Percentiles rank a stretch among this genome's conserved stretches.
Conservation (phyloP, 2,329 filamentous ascomycete genomes). For the Beauveria medogensis region DNA sequence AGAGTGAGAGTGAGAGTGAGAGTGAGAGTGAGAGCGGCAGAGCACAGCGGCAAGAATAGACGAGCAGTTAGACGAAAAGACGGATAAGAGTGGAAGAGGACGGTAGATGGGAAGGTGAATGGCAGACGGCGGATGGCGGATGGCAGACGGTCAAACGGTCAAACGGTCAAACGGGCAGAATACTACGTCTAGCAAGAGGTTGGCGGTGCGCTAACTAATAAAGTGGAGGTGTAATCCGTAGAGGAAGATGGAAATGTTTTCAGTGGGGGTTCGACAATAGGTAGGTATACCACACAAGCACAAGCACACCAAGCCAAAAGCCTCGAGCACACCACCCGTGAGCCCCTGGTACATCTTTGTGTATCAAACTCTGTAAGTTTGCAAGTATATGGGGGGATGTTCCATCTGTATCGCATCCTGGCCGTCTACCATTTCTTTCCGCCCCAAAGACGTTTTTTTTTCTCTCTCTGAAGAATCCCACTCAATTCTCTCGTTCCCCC, state of each 20-base stretch:
- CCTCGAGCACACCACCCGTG: background rate
- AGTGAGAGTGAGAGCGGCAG: background rate
- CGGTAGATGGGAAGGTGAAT: too few relatives aligned
- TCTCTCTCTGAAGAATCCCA: background rate
- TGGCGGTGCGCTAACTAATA: conserved; percentile 1
- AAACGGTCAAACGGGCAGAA: background rate
- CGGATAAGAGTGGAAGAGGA: background rate
- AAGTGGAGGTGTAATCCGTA: conserved; percentile 4
- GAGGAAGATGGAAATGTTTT: background rate
- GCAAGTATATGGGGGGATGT: too few relatives aligned
- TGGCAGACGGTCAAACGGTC: background rate
- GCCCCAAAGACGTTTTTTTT: background rate
- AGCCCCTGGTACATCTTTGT: too few relatives aligned
- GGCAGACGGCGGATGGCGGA: background rate
- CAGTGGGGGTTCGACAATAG: background rate
- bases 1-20: background rate
- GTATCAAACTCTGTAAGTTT: too few relatives aligned
- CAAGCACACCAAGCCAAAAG: background rate
- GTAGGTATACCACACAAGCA: too few relatives aligned
- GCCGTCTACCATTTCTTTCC: too few relatives aligned
- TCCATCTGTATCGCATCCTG: too few relatives aligned
- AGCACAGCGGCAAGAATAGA: background rate
- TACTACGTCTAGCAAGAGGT: background rate
- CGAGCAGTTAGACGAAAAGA: background rate
- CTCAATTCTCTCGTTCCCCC: background rate